These are phyloP conservation scores for Wickerhamiella siamensis DNA, from an alignment of 805 yeast genomes.

Conservation along the genomic window DNA sequence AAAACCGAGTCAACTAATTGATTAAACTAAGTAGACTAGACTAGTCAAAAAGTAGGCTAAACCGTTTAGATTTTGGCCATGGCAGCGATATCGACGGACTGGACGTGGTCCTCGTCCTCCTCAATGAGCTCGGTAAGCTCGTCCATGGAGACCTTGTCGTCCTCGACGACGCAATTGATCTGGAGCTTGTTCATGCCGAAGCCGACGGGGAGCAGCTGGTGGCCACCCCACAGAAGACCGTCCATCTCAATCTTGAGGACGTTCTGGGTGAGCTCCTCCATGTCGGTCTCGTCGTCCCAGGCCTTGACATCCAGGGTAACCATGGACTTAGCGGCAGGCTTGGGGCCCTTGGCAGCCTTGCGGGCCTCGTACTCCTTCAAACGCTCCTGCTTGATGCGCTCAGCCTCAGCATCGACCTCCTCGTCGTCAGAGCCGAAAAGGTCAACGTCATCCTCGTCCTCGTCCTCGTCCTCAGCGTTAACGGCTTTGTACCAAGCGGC, in stretches of 20 bases:
- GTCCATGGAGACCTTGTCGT: constrained; percentile 84
- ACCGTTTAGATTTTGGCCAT: constrained; percentile 79
- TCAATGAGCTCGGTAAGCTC: constrained; percentile 61
- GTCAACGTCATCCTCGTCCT: constrained; percentile 84
- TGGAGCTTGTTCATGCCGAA: constrained; percentile 99
- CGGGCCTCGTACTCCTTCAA: constrained; percentile 94
- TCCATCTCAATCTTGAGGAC: constrained; percentile 78
- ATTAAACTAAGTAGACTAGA: too few species aligned
- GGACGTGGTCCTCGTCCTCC: constrained; percentile 98
- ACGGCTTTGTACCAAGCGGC: constrained; percentile 81
- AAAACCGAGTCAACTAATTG: too few species aligned
- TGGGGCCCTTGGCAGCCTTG: constrained; percentile 94
- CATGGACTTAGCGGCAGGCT: constrained; percentile 96
- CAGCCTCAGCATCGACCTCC: constrained; percentile 93
- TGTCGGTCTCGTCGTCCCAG: constrained; percentile 99
- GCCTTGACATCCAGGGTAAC: constrained; percentile 97
- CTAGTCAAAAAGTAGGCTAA: too few species aligned
- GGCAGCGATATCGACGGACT: constrained; percentile 97
- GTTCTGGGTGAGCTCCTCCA: constrained; percentile 73
- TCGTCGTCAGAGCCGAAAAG: constrained; percentile 91
- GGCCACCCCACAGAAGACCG: constrained; percentile 98
- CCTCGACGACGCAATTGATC: constrained; percentile 96
- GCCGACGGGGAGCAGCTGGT: constrained; percentile 92
- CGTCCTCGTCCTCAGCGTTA: constrained; percentile 53
- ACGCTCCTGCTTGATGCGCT: constrained; percentile 93